Evolutionary conservation across 208 protist genomes (phyloP).

Genomic region (Leishmania gerbilli): DNA sequence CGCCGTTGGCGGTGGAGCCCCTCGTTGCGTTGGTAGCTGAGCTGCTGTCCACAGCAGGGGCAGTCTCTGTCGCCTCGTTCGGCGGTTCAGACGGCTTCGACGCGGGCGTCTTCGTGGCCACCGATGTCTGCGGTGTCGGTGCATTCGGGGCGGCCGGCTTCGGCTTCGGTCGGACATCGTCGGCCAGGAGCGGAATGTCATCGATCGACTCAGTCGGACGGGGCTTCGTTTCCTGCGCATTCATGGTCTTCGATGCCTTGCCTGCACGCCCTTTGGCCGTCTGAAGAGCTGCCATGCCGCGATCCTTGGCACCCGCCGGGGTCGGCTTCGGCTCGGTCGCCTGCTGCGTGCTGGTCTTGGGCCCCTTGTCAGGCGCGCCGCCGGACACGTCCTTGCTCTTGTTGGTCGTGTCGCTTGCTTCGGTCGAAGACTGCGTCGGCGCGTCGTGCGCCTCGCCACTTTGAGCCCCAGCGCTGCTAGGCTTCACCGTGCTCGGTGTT

Average conservation of each 20-base stretch:
- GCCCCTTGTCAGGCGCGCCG: neutral
- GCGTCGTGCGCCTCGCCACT: neutral
- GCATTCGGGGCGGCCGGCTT: neutral
- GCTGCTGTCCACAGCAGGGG: neutral
- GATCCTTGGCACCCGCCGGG: neutral
- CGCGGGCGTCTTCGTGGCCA: neutral
- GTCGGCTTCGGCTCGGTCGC: neutral
- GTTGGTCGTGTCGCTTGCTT: neutral
- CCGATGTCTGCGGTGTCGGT: neutral
- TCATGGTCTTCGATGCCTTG: neutral
- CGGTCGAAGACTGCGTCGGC: neutral
- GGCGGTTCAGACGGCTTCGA: constrained; percentile 3
- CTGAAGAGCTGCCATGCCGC: neutral
- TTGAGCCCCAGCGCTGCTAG: neutral
- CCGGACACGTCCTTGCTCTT: neutral
- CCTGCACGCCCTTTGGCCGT: neutral
- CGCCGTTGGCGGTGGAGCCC: neutral
- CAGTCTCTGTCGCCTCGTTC: neutral
- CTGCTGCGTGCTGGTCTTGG: neutral
- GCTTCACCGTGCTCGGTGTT: too few relatives aligned
- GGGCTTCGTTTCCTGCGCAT: constrained; percentile 2
- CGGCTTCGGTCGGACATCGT: constrained; percentile 24
- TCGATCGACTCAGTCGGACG: constrained; percentile 13
- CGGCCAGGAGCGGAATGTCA: constrained; percentile 29
- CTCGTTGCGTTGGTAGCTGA: too few relatives aligned